Evolutionary conservation across 352 stramenopile species (phyloP), one percentile per base, ranked within the genome.

Genomic region (Thraustochytrium sp.): DNA sequence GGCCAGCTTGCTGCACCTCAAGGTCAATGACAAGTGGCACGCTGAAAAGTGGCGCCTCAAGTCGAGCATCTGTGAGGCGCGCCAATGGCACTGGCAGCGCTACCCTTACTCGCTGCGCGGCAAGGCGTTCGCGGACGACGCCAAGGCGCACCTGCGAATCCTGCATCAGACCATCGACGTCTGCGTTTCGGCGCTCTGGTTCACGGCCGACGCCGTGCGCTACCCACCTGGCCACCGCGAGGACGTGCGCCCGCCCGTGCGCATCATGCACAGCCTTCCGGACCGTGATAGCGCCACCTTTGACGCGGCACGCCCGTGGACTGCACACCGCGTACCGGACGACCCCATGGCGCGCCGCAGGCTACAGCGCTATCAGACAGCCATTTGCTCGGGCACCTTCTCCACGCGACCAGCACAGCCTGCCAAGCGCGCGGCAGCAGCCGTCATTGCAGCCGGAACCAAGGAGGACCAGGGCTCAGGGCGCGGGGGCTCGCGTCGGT

Each of bases 51-150:
- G 68, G 68, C 18, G 68, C n/a, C 48, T 80, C 34, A 80, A 80
- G 38, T 75, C 46, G 13, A 55, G 34, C 44, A n/a, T 75, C 18
- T 44, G 44, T 23, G 48, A 80, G 37, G 23, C 23, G 11, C 3
- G 31, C 16, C 16, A 42, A 34, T 80, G 68, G 68, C 68, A 80
- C 16, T 80, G 68, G 68, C 68, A 80, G 42, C 23, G 68, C 9
- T 80, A 80, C 31, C 68, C 68, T 18, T 21, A 80, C 13, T 8
- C 68, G 13, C 0, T 80, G 18, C 21, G 21, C 31, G 23, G 48
- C 9, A 61, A 51, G 16, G 18, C 34, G 0, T 80, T 80, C 53
- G 31, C 31, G 11, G 68, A 61, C 23, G 23, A 18, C 5, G 13
- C n/a, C n/a, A n/a, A 3, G 18, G 68, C 49, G 8, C 21, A 61